Percentiles rank a stretch among this genome's conserved stretches.
Evolutionary conservation across 2,329 filamentous ascomycete species (phyloP).

Genomic region (Colletotrichum caudatum): DNA sequence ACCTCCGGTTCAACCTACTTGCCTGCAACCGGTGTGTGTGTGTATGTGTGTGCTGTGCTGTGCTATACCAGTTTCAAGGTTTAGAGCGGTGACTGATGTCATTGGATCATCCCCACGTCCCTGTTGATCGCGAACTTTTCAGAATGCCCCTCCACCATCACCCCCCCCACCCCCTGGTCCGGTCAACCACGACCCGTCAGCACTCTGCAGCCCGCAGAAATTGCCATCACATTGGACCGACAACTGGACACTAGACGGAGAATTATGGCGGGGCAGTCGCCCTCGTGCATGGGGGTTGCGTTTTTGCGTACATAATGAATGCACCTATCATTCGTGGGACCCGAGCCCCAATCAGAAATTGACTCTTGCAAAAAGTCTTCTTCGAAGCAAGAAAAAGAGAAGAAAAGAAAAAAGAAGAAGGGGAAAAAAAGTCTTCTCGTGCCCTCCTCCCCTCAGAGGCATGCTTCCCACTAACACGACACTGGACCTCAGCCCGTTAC

Average conservation of each 20-base stretch:
- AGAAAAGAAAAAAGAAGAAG: too few species aligned
- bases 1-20: not conserved
- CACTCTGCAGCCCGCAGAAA: not conserved
- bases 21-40: not conserved
- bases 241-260: not conserved
- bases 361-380: not conserved
- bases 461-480: conserved; percentile 12
- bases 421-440: not conserved
- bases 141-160: conserved; percentile 8
- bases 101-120: conserved; percentile 34
- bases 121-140: conserved; percentile 38
- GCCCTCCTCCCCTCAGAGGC: not conserved
- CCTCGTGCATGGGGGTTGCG: conserved; percentile 8
- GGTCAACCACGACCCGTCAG: conserved; percentile 1
- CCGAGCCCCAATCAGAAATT: conserved; percentile 23
- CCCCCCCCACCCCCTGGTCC: too few species aligned
- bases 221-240: conserved; percentile 1
- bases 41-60: conserved; percentile 3
- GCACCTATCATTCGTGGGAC: not conserved
- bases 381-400: not conserved
- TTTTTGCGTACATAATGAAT: not conserved
- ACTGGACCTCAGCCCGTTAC: not conserved
- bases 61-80: conserved; percentile 13
- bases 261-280: conserved; percentile 11
- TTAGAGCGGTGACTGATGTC: conserved; percentile 36